Evolutionary conservation across 345 rosid genomes (phyloP), one percentile per base, ranked within the genome.

Genomic region (Zanthoxylum bungeanum): DNA sequence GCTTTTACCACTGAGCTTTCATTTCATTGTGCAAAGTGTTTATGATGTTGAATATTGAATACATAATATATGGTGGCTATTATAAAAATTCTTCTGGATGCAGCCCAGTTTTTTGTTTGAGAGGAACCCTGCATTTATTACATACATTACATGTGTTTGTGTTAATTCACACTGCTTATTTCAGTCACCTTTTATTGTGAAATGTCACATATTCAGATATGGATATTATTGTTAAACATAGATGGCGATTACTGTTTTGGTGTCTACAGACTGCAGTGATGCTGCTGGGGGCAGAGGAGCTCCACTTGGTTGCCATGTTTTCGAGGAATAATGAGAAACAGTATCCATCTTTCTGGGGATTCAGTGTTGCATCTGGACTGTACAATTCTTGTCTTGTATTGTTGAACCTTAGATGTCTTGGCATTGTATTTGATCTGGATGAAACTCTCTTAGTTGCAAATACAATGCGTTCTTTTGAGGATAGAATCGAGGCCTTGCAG

Each of bases 371-470:
- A 50, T 77, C 85, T 52, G 98, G 97, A 66, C 89, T 86, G 16
- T 96, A 96, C 60, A 70, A 83, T 68, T 86, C 96, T 24, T 89
- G 96, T 84, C 93, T 93, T 66, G 83, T 79, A 78, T 89, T 96
- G 99, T 73, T 96, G 78, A 91, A 96, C 72, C 85, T 91, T 73
- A 90, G 98, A 80, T 96, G 99, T 74, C 87, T 96, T 63, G 97
- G 97, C 70, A 96, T 96, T 72, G 99, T 96, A 59, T 96, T 96
- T 87, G 98, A 96, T 83, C 91, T 96, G 10, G 99, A 93, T 79
- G 99, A 96, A 79, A 96, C 99, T 39, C 91, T 96, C 16, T 79
- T 96, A 46, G 99, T 95, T 75, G 99, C 99, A 14, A 93, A 89
- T 84, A 93, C 99, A 47, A 88, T 89, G 97, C 92, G 95, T 3